Percentiles rank a stretch among this genome's conserved stretches.
Evolutionary conservation across 345 rosid genomes (phyloP).

Genomic region (Zanthoxylum bungeanum): DNA sequence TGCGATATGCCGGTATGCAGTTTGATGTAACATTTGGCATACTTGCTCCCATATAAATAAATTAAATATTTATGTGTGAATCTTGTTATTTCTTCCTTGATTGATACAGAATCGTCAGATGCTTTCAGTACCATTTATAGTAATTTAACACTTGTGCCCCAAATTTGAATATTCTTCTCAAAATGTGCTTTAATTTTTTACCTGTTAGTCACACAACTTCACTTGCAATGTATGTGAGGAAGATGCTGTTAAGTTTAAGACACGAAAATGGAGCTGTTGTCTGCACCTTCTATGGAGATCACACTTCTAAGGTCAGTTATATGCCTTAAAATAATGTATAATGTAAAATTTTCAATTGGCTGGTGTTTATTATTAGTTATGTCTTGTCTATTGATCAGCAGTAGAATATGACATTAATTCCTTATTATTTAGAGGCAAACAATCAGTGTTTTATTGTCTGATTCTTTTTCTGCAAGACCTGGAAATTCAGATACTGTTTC

Average conservation of each 20-base stretch:
- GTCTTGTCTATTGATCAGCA: not conserved
- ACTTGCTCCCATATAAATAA: not conserved
- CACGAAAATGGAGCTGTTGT: conserved; percentile 64
- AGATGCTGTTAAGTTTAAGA: conserved; percentile 52
- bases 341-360: not conserved
- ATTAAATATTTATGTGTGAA: not conserved
- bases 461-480: not conserved
- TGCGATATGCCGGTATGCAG: conserved; percentile 62
- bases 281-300: conserved; percentile 62
- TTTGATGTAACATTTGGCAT: not conserved
- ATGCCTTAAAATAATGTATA: not conserved
- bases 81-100: not conserved
- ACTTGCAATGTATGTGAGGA: conserved; percentile 62
- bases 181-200: not conserved
- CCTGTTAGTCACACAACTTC: conserved; percentile 66
- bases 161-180: not conserved
- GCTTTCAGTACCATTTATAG: not conserved
- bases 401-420: not conserved
- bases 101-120: not conserved
- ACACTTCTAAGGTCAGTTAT: conserved; percentile 45
- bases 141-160: not conserved
- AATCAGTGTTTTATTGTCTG: not conserved
- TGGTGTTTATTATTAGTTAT: not conserved
- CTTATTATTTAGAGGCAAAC: not conserved
- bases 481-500: not conserved